A percentile compares a stretch with the other conserved stretches of the same genome.
phyloP scores from a whole-genome alignment of 352 stramenopile genomes.

The Aphanomyces stellatus region DNA sequence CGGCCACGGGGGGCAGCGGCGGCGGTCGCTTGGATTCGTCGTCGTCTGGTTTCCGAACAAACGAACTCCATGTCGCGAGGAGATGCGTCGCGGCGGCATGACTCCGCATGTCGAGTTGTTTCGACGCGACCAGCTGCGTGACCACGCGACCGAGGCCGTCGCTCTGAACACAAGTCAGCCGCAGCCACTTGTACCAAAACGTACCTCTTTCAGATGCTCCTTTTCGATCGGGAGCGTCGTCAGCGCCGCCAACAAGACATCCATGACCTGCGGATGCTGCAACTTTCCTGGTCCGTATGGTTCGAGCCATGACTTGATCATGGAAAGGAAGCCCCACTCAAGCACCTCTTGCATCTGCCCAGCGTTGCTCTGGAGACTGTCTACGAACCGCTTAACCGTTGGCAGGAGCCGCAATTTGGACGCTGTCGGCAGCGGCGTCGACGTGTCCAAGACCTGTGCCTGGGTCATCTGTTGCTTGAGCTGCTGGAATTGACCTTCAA shows the following conservation, averaged over 20 bases:
- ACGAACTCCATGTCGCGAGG: background rate
- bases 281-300: conserved; percentile 12
- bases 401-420: conserved; percentile 68
- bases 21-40: background rate
- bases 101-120: background rate
- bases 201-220: conserved; percentile 52
- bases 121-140: background rate
- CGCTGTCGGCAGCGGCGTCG: conserved; percentile 57
- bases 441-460: conserved; percentile 58
- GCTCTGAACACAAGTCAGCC: conserved; percentile 4
- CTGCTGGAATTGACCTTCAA: conserved; percentile 46
- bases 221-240: conserved; percentile 51
- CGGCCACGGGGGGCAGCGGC: background rate
- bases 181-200: background rate
- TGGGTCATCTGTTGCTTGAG: conserved; percentile 60
- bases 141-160: background rate
- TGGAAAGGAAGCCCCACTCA: conserved; percentile 43
- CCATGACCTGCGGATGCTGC: conserved; percentile 54
- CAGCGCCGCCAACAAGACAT: conserved; percentile 41
- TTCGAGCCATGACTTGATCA: conserved; percentile 58
- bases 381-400: conserved; percentile 64
- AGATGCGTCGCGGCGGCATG: background rate
- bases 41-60: background rate
- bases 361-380: conserved; percentile 37
- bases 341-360: conserved; percentile 45